Conservation (phyloP, 257 asterid species). For the Ballota nigra region DNA sequence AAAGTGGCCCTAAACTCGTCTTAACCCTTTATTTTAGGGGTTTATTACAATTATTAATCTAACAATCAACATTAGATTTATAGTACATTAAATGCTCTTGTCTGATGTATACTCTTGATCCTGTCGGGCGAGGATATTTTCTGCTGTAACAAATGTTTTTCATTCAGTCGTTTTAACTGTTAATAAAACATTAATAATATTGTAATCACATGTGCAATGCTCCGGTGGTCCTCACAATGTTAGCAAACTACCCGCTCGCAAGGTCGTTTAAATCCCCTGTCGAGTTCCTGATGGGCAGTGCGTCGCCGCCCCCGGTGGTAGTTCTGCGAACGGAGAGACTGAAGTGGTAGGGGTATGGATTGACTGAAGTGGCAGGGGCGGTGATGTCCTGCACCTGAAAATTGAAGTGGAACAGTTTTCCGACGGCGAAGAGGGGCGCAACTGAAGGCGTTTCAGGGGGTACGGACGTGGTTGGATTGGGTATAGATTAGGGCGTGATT, state of each 20-base stretch:
- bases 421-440: conserved; percentile 51
- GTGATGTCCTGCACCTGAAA: conserved; percentile 76
- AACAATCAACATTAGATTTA: too few relatives aligned
- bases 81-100: too few relatives aligned
- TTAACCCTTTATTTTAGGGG: too few relatives aligned
- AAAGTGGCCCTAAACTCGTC: too few relatives aligned
- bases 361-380: conserved; percentile 73
- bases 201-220: conserved; percentile 93
- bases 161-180: too few relatives aligned
- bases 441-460: conserved; percentile 70
- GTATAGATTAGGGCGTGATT: too few relatives aligned
- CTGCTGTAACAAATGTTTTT: too few relatives aligned
- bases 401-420: conserved; percentile 45
- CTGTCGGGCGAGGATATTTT: too few relatives aligned
- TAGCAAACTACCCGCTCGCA: conserved; percentile 39
- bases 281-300: conserved; percentile 53
- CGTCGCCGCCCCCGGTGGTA: conserved; percentile 74
- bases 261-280: conserved; percentile 38
- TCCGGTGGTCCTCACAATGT: conserved; percentile 68
- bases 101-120: too few relatives aligned
- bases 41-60: too few relatives aligned
- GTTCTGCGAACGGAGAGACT: conserved; percentile 52
- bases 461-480: too few relatives aligned
- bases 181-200: too few relatives aligned
- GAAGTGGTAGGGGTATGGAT: conserved; percentile 78